Base-by-base conservation (phyloP, 352 stramenopile species). In the Phytophthora megakarya region DNA sequence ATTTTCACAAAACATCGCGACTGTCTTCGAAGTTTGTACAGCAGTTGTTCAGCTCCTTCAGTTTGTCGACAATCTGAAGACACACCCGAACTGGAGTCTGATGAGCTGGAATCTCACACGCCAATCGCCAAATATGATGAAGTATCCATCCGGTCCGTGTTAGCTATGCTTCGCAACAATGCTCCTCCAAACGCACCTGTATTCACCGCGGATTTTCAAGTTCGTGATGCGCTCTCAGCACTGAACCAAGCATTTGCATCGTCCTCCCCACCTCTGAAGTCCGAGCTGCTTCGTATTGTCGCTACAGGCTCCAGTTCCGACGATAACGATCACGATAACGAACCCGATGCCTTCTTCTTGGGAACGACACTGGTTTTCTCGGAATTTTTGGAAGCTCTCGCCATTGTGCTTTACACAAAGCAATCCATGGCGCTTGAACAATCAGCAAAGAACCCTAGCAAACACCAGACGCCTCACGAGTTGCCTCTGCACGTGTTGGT, bases 321-420 rank as follows among this genome's bases (percentile, higher is more conserved):
- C 5, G 45, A 65, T 11, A 39, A 13, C 30, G 33, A 38, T 11
- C 19, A 37, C 8, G 48, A 66, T 22, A 40, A 7, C 3, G 33
- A 69, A n/a, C 30, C 80, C 12, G 80, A 87, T 50, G 72, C 72
- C 15, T 92, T 88, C 61, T 76, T 87, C 39, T 59, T 81, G 11
- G 68, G 80, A 39, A 71, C 65, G n/a, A 53, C 56, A 37, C 51
- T 89, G 8, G 64, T 85, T 1, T 90, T 80, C 59, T 83, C 79
- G 15, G 77, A 89, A 46, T 88, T 88, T 61, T 33, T 84, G 16
- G 81, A 89, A 39, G 71, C 75, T 5, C 40, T 90, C 26, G 80
- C 72, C 1, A 68, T 73, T 49, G 64, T 86, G n/a, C 61, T 86
- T 7, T 82, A 76, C 45, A 67, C 67, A 2, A 82, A 80, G 22